Percentiles rank a stretch among this genome's conserved stretches.
Conservation (phyloP, 176 grass and related monocot genomes). For the Ensete ventricosum region DNA sequence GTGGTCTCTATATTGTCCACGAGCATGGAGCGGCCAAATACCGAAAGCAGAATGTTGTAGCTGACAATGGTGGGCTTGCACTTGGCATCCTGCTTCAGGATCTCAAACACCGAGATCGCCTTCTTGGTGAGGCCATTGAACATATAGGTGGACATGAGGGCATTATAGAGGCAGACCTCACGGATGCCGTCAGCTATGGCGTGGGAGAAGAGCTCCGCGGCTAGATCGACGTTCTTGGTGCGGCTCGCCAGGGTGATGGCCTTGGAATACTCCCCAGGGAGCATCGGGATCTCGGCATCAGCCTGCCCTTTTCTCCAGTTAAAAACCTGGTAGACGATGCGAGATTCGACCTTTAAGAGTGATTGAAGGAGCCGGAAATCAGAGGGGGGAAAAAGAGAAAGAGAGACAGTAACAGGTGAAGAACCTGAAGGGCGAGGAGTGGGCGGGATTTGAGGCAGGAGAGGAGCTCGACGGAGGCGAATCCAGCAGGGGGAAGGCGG, state of each 20-base stretch:
- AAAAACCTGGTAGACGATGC: conserved; percentile 39
- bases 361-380: background rate
- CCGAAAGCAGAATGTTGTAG: conserved; percentile 74
- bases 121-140: conserved; percentile 42
- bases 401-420: background rate
- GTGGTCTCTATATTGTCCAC: conserved; percentile 70
- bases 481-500: conserved; percentile 27
- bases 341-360: background rate
- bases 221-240: conserved; percentile 30
- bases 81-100: conserved; percentile 32
- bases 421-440: conserved; percentile 40
- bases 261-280: conserved; percentile 53
- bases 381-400: background rate
- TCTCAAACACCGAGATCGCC: conserved; percentile 37
- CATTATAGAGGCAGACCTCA: conserved; percentile 59
- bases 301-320: conserved; percentile 27
- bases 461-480: conserved; percentile 51
- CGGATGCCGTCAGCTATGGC: conserved; percentile 27
- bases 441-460: conserved; percentile 48
- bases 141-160: conserved; percentile 83
- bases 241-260: conserved; percentile 65
- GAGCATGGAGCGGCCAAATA: conserved; percentile 61
- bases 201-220: conserved; percentile 42
- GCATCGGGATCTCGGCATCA: conserved; percentile 26
- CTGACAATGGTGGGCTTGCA: conserved; percentile 56